These are phyloP conservation scores for Monosporascus sp. DNA, from an alignment of 2,329 filamentous ascomycete genomes.

Conservation along the genomic window DNA sequence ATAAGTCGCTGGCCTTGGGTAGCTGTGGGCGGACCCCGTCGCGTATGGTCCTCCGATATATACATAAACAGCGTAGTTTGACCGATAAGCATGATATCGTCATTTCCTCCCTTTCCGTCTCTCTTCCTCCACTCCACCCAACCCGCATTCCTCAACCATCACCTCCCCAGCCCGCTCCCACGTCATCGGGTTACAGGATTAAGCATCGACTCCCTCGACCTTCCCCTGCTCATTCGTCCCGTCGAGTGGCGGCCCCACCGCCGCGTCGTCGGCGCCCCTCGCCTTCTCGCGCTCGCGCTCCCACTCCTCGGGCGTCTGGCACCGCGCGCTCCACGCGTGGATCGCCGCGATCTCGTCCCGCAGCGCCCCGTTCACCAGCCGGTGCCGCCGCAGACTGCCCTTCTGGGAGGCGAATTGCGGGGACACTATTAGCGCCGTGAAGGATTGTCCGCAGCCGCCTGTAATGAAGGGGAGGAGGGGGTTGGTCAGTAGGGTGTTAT, in stretches of 20 bases:
- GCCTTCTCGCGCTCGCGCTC: slow-evolving; percentile 41
- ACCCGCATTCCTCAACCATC: not conserved
- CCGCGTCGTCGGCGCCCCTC: slow-evolving; percentile 2
- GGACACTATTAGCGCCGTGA: slow-evolving; percentile 56
- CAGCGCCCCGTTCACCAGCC: slow-evolving; percentile 76
- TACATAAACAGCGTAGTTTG: too few species aligned
- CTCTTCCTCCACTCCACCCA: not conserved
- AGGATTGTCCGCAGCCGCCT: slow-evolving; percentile 59
- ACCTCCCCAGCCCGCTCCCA: not conserved
- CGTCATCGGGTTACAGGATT: slow-evolving; percentile 2
- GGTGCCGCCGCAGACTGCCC: slow-evolving; percentile 71
- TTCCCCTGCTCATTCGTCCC: slow-evolving; percentile 36
- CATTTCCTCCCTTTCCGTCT: not conserved
- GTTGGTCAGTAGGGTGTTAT: too few species aligned
- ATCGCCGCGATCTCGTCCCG: slow-evolving; percentile 86
- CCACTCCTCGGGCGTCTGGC: slow-evolving; percentile 88
- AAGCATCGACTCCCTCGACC: slow-evolving; percentile 34
- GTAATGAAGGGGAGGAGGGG: not conserved
- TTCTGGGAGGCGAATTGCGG: slow-evolving; percentile 64
- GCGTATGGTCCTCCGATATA: too few species aligned
- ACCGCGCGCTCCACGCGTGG: slow-evolving; percentile 93
- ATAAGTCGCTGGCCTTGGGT: too few species aligned
- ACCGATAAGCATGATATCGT: too few species aligned
- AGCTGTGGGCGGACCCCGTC: too few species aligned
- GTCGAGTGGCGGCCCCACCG: slow-evolving; percentile 32